phyloP scores from a whole-genome alignment of 768 basidiomycete species.

The Boletus subparvulus region DNA sequence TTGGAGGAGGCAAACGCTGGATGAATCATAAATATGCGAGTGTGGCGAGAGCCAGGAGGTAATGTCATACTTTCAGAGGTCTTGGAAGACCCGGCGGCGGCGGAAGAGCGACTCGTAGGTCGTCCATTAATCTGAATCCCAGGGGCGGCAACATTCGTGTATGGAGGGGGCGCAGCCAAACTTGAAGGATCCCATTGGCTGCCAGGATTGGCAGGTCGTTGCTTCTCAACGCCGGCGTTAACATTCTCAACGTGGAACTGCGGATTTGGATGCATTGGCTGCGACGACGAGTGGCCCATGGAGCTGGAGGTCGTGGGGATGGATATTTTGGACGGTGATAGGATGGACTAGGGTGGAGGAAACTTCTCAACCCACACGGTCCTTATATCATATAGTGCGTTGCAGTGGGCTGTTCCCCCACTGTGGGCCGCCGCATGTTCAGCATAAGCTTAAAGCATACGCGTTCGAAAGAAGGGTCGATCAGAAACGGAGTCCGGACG shows the following conservation, averaged over 20 bases:
- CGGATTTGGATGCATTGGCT: background rate
- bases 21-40: conserved; percentile 26
- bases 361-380: too few species aligned
- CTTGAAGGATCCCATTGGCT: background rate
- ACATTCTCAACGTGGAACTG: conserved; percentile 6
- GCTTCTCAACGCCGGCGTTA: conserved; percentile 1
- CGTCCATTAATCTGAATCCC: conserved; percentile 6
- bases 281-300: conserved; percentile 1
- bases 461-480: background rate
- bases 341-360: background rate
- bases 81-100: conserved; percentile 5
- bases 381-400: background rate
- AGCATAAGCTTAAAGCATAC: too few species aligned
- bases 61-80: conserved; percentile 19
- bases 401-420: background rate
- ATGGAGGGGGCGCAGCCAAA: conserved; percentile 26
- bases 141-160: conserved; percentile 8
- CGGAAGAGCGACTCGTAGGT: background rate
- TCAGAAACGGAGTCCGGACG: background rate
- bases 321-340: background rate
- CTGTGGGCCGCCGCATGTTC: background rate
- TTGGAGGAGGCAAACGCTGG: conserved; percentile 16
- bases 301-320: background rate
- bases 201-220: background rate
- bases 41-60: conserved; percentile 19